phyloP scores from a whole-genome alignment of 2,329 filamentous ascomycete genomes.

The Coniosporium tulheliwenetii region DNA sequence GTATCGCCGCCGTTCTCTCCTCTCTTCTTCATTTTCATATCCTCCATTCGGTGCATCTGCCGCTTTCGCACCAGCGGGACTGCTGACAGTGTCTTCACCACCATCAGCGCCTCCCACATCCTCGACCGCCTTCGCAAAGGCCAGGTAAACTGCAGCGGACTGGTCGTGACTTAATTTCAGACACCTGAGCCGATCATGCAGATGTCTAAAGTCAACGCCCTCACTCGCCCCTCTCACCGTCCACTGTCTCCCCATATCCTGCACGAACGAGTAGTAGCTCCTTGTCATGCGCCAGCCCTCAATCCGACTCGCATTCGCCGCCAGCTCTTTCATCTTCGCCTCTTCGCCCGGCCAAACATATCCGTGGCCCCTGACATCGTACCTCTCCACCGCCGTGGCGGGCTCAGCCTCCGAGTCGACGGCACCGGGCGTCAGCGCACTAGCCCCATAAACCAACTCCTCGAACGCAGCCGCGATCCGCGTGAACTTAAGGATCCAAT shows the following conservation, averaged over 20 bases:
- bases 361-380: conserved; percentile 62
- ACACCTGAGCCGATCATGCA: conserved; percentile 78
- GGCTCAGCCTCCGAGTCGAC: conserved; percentile 13
- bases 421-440: conserved; percentile 40
- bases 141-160: conserved; percentile 71
- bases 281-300: conserved; percentile 94
- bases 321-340: conserved; percentile 68
- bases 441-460: conserved; percentile 86
- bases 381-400: conserved; percentile 10
- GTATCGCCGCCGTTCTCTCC: conserved; percentile 27
- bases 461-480: conserved; percentile 88
- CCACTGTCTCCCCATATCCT: conserved; percentile 29
- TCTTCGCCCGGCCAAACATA: conserved; percentile 87
- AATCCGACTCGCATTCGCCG: conserved; percentile 80
- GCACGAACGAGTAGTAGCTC: conserved; percentile 83
- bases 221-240: conserved; percentile 45
- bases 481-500: conserved; percentile 89
- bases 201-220: conserved; percentile 74
- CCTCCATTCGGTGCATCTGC: not conserved
- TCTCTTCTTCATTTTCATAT: not conserved
- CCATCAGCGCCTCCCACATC: conserved; percentile 3
- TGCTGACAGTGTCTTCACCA: not conserved
- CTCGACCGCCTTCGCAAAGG: conserved; percentile 55
- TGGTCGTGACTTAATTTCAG: conserved; percentile 63
- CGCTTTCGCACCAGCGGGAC: too few species aligned